phyloP scores from a whole-genome alignment of 2,329 filamentous ascomycete species.

The Blastomyces silverae region DNA sequence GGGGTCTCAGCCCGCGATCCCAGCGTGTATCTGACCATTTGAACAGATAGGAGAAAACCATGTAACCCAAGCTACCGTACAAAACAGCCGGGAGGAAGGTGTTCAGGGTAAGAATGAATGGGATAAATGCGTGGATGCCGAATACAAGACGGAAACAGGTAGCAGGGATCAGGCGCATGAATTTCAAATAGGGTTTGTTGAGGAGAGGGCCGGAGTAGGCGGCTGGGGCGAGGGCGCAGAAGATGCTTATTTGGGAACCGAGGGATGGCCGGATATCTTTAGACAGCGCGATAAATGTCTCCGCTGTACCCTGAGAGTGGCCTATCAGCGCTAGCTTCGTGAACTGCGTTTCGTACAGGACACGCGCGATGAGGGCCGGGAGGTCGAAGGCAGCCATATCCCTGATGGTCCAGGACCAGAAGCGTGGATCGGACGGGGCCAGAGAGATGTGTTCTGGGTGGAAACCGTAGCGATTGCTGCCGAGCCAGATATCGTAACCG shows the following conservation, averaged over 20 bases:
- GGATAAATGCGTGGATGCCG: slow-evolving; percentile 89
- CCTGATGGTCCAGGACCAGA: slow-evolving; percentile 96
- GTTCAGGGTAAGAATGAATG: slow-evolving; percentile 85
- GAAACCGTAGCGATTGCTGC: slow-evolving; percentile 87
- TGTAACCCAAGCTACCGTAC: slow-evolving; percentile 79
- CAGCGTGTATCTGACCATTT: slow-evolving; percentile 78
- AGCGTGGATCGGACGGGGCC: slow-evolving; percentile 68
- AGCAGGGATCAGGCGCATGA: slow-evolving; percentile 75
- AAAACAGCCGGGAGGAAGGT: slow-evolving; percentile 55
- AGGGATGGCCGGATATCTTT: slow-evolving; percentile 85
- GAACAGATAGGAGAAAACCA: slow-evolving; percentile 84
- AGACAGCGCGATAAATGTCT: slow-evolving; percentile 79
- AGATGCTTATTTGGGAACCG: slow-evolving; percentile 74
- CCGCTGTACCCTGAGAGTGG: slow-evolving; percentile 86
- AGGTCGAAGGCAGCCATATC: slow-evolving; percentile 91
- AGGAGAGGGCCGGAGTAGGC: slow-evolving; percentile 84
- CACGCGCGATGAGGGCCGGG: slow-evolving; percentile 69
- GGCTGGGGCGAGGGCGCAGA: slow-evolving; percentile 84
- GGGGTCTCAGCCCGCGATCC: slow-evolving; percentile 69
- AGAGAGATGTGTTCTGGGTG: slow-evolving; percentile 67
- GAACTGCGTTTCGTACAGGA: slow-evolving; percentile 76
- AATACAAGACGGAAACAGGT: slow-evolving; percentile 73
- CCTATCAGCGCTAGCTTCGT: slow-evolving; percentile 73
- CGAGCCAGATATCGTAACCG: slow-evolving; percentile 91
- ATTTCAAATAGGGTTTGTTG: slow-evolving; percentile 81